phyloP scores from a whole-genome alignment of 1,139 yeast species.

The Scheffersomyces stambukii region DNA sequence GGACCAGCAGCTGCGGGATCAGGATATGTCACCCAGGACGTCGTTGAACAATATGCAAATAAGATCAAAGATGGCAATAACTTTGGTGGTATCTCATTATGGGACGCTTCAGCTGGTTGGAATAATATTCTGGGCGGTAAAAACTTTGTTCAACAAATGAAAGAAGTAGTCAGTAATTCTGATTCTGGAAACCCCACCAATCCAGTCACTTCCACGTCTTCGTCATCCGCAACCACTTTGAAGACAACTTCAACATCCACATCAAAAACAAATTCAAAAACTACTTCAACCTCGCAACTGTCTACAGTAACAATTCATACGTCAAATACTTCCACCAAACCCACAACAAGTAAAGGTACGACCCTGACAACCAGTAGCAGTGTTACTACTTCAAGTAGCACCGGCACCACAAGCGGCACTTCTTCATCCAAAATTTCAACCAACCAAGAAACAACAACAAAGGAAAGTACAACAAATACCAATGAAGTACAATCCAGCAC shows the following conservation, averaged over 20 bases:
- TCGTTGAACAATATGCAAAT: conserved; percentile 22
- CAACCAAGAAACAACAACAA: neutral
- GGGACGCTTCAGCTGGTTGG: conserved; percentile 89
- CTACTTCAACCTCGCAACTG: conserved; percentile 2
- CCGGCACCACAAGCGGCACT: neutral
- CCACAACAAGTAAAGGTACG: too few relatives aligned
- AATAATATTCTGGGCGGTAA: conserved; percentile 47
- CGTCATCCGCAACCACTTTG: conserved; percentile 3
- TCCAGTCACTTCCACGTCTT: conserved; percentile 4
- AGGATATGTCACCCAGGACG: conserved; percentile 21
- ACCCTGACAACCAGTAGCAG: conserved; percentile 1
- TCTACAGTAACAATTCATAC: too few relatives aligned
- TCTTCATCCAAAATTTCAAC: neutral
- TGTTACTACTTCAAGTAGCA: conserved; percentile 3
- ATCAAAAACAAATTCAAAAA: conserved; percentile 1
- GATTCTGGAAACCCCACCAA: conserved; percentile 6
- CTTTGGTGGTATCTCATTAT: conserved; percentile 83
- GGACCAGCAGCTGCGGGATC: conserved; percentile 60
- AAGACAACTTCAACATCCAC: conserved; percentile 3
- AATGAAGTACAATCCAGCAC: neutral
- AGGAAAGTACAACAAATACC: neutral
- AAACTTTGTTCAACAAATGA: conserved; percentile 40
- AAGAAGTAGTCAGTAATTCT: conserved; percentile 17
- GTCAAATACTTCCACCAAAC: too few relatives aligned
- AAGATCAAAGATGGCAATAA: conserved; percentile 35